phyloP scores from a whole-genome alignment of 2,329 filamentous ascomycete species.

The Arthrobotrys conoides region DNA sequence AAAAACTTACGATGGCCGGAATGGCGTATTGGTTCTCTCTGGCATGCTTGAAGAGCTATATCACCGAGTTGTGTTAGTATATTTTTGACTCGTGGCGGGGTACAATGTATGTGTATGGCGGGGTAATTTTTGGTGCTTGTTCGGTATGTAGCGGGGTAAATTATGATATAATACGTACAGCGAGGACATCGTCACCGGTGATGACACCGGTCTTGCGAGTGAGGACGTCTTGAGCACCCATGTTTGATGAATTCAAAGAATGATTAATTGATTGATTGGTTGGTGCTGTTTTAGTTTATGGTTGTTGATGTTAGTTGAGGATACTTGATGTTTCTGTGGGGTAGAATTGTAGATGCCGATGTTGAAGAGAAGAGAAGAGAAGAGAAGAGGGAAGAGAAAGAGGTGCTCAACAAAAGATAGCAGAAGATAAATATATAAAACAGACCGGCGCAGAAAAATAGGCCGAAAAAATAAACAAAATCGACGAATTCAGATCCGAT shows the following conservation, averaged over 20 bases:
- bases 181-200: slow-evolving; percentile 76
- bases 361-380: background rate
- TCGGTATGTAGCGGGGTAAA: slow-evolving; percentile 39
- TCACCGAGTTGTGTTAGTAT: slow-evolving; percentile 40
- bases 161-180: slow-evolving; percentile 61
- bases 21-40: slow-evolving; percentile 90
- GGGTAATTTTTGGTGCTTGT: slow-evolving; percentile 25
- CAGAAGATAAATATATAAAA: background rate
- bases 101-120: slow-evolving; percentile 2
- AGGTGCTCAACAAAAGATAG: background rate
- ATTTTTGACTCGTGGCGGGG: too few species aligned
- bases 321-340: background rate
- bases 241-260: slow-evolving; percentile 61
- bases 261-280: slow-evolving; percentile 11
- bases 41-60: slow-evolving; percentile 85
- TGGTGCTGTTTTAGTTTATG: slow-evolving; percentile 9
- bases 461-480: too few species aligned
- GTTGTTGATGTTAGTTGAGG: background rate
- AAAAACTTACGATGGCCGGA: slow-evolving; percentile 78
- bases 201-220: slow-evolving; percentile 77
- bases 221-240: slow-evolving; percentile 72
- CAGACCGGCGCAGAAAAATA: background rate
- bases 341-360: background rate
- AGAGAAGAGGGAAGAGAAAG: background rate
- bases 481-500: too few species aligned